These are phyloP conservation scores for Hydrangea macrophylla DNA, from an alignment of 148 eudicot genomes.

Conservation along the genomic window DNA sequence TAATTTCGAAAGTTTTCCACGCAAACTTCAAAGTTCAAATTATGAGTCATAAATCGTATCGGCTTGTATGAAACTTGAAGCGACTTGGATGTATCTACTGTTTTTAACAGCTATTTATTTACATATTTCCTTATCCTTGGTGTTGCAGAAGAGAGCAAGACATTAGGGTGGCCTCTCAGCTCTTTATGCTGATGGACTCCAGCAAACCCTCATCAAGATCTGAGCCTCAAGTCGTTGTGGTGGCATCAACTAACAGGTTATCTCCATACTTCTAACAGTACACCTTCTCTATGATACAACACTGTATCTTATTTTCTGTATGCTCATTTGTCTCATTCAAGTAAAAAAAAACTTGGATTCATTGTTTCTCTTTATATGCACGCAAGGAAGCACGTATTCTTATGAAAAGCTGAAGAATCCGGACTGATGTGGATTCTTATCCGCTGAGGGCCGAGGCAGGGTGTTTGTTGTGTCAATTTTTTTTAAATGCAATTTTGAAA, in stretches of 20 bases:
- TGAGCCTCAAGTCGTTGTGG: conserved; percentile 68
- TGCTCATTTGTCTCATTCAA: neutral
- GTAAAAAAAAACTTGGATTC: neutral
- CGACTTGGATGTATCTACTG: too few relatives aligned
- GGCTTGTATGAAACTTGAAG: too few relatives aligned
- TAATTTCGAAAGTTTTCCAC: too few relatives aligned
- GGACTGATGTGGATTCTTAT: too few relatives aligned
- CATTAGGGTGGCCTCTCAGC: conserved; percentile 75
- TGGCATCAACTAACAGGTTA: conserved; percentile 97
- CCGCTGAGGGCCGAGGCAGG: too few relatives aligned
- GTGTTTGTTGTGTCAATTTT: too few relatives aligned
- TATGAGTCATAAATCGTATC: too few relatives aligned
- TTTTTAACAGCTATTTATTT: too few relatives aligned
- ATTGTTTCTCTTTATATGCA: neutral
- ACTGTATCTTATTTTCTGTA: neutral
- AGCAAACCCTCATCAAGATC: conserved; percentile 45
- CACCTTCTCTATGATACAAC: neutral
- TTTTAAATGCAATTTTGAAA: too few relatives aligned
- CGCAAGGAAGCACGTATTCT: too few relatives aligned
- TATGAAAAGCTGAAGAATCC: too few relatives aligned
- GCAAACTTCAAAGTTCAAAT: too few relatives aligned
- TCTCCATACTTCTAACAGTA: neutral
- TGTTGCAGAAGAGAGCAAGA: conserved; percentile 87
- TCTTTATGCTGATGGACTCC: conserved; percentile 81
- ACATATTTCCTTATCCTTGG: neutral